These are phyloP conservation scores for Colletotrichum navitas DNA, from an alignment of 2,329 filamentous ascomycete genomes.

Conservation along the genomic window DNA sequence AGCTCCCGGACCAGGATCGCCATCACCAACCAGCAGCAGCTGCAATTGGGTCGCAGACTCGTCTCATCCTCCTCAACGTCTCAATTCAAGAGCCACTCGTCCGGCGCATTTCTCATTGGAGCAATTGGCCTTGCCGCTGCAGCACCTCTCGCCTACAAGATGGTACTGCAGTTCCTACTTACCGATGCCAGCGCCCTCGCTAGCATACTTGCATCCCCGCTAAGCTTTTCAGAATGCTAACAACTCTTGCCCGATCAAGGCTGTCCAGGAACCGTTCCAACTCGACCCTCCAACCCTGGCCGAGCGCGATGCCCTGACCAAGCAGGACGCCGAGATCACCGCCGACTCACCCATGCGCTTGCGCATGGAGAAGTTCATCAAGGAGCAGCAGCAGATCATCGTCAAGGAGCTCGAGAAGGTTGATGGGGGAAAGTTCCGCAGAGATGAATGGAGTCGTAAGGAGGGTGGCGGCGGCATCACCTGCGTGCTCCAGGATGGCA, in stretches of 20 bases:
- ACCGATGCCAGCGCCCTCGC: slow-evolving; percentile 28
- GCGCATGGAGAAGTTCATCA: slow-evolving; percentile 97
- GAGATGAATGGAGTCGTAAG: slow-evolving; percentile 88
- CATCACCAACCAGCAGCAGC: slow-evolving; percentile 17
- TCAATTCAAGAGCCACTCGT: slow-evolving; percentile 34
- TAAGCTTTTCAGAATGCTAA: slow-evolving; percentile 38
- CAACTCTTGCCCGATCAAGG: slow-evolving; percentile 49
- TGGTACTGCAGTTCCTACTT: slow-evolving; percentile 58
- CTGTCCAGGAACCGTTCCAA: slow-evolving; percentile 56
- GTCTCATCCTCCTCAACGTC: slow-evolving; percentile 39
- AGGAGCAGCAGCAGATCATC: slow-evolving; percentile 90
- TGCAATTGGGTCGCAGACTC: slow-evolving; percentile 40
- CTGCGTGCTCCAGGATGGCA: slow-evolving; percentile 94
- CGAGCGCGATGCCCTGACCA: slow-evolving; percentile 84
- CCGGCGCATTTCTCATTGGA: slow-evolving; percentile 46
- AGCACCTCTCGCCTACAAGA: slow-evolving; percentile 68
- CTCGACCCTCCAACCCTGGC: slow-evolving; percentile 80
- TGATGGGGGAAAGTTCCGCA: slow-evolving; percentile 84
- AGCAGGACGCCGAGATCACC: slow-evolving; percentile 81
- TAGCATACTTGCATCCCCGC: slow-evolving; percentile 14
- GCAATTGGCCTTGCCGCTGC: slow-evolving; percentile 63
- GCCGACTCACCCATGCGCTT: slow-evolving; percentile 93
- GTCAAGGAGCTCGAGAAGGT: slow-evolving; percentile 85
- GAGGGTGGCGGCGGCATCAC: slow-evolving; percentile 94
- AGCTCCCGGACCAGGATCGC: slow-evolving; percentile 31